Evolutionary conservation across 257 asterid species (phyloP).

Genomic region (Lithospermum erythrorhizon): DNA sequence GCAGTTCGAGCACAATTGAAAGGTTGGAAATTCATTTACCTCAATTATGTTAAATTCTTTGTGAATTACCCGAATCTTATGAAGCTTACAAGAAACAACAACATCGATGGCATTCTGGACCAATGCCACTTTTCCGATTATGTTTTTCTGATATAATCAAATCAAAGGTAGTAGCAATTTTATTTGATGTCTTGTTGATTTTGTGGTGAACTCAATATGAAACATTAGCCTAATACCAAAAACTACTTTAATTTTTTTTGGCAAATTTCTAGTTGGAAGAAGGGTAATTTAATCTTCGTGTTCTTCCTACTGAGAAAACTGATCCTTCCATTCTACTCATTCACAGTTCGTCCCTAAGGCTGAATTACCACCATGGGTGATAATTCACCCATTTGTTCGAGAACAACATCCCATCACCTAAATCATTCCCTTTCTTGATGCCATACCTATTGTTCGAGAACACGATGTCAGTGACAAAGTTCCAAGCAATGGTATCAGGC

Average conservation of each 20-base stretch:
- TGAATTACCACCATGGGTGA: constrained; percentile 74
- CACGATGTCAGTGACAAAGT: constrained; percentile 77
- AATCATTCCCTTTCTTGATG: constrained; percentile 62
- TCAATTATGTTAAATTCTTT: constrained; percentile 55
- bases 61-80: constrained; percentile 73
- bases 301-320: constrained; percentile 59
- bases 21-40: constrained; percentile 72
- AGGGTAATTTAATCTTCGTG: constrained; percentile 23
- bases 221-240: neutral
- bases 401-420: constrained; percentile 65
- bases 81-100: constrained; percentile 75
- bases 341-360: constrained; percentile 93
- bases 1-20: constrained; percentile 77
- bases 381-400: constrained; percentile 75
- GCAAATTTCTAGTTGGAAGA: constrained; percentile 25
- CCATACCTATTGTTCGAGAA: constrained; percentile 63
- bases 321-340: constrained; percentile 59
- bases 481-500: constrained; percentile 75
- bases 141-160: constrained; percentile 52
- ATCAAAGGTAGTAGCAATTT: constrained; percentile 34
- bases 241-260: neutral
- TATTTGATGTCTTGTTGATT: neutral
- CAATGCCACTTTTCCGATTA: constrained; percentile 73
- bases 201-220: neutral
- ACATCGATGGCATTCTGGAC: constrained; percentile 85